Evolutionary conservation across 768 basidiomycete genomes (phyloP).

Genomic region (Erythrobasidium yunnanense): DNA sequence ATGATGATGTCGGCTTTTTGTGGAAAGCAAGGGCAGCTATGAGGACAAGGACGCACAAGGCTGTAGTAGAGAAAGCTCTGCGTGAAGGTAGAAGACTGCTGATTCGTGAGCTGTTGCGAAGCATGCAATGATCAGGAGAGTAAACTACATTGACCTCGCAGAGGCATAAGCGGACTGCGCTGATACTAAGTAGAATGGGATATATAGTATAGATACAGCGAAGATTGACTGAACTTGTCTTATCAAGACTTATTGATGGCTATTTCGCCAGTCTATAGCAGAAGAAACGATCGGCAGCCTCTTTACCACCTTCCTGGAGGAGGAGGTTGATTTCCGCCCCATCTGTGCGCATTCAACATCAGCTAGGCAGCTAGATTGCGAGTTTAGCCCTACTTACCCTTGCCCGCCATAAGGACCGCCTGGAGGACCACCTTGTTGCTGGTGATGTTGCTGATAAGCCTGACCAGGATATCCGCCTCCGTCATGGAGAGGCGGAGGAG

Average conservation of each 20-base stretch:
- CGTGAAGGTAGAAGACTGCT: no score
- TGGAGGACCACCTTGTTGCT: neutral
- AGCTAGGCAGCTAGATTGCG: no score
- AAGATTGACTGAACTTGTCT: no score
- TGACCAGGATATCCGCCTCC: neutral
- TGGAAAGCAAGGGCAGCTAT: neutral
- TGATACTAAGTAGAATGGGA: no score
- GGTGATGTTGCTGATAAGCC: slow-evolving; percentile 11
- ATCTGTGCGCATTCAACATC: no score
- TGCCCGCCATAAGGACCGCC: neutral
- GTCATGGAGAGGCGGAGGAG: slow-evolving; percentile 1
- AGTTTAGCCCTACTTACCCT: no score
- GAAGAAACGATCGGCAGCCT: neutral
- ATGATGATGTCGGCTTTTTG: neutral
- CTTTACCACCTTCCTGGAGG: slow-evolving; percentile 21
- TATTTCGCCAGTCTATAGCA: no score
- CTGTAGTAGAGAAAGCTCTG: neutral
- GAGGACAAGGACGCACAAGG: slow-evolving; percentile 19
- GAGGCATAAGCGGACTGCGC: no score
- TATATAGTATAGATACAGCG: no score
- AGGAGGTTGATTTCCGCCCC: neutral
- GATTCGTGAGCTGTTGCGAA: neutral
- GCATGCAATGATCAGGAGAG: no score
- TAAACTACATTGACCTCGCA: no score
- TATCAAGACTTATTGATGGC: no score